phyloP scores from a whole-genome alignment of 441 rosid species.

The Erodium trifolium region DNA sequence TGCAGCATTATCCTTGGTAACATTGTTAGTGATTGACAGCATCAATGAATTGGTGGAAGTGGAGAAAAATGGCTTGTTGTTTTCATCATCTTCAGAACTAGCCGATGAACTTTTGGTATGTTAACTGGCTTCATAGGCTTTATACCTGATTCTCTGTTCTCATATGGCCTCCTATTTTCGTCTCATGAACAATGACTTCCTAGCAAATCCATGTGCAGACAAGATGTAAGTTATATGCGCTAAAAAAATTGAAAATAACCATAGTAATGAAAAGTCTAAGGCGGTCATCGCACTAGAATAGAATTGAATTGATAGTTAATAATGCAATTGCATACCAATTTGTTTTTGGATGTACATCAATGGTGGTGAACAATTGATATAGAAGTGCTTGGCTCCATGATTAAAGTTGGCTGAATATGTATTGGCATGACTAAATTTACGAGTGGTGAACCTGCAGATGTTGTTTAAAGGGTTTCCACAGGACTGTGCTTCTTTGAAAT shows the following conservation, averaged over 20 bases:
- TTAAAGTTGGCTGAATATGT: background rate
- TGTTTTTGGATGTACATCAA: background rate
- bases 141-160: background rate
- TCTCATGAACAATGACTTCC: background rate
- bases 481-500: conserved; percentile 46
- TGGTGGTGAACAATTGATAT: background rate
- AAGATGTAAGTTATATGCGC: background rate
- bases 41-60: conserved; percentile 77
- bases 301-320: background rate
- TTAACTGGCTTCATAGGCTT: conserved; percentile 13
- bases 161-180: background rate
- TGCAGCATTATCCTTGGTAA: conserved; percentile 12
- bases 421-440: background rate
- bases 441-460: conserved; percentile 29
- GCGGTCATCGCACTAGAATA: background rate
- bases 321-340: background rate
- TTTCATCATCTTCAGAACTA: conserved; percentile 86
- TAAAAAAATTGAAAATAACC: background rate
- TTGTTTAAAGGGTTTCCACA: conserved; percentile 81
- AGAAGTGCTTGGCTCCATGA: background rate
- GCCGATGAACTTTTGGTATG: conserved; percentile 82
- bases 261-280: background rate
- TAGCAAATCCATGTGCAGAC: background rate
- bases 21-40: conserved; percentile 34
- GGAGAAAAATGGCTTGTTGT: conserved; percentile 77